Percentiles rank a stretch among this genome's conserved stretches.
Evolutionary conservation across 2,329 filamentous ascomycete species (phyloP).

Genomic region (Penicillium sp.): DNA sequence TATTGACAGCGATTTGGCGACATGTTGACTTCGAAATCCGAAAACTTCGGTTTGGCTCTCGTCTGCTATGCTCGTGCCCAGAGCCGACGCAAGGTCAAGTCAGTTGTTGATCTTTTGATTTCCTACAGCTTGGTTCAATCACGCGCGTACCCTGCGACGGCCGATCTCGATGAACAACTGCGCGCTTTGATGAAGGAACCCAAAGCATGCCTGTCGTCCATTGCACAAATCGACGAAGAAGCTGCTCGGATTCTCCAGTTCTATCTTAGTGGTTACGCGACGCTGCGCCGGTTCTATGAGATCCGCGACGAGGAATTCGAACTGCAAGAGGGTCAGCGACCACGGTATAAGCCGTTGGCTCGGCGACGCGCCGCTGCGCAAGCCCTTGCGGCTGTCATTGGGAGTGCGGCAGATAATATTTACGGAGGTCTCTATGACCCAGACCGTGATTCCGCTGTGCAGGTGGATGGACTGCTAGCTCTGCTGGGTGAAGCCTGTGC

Average conservation of each 20-base stretch:
- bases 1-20: conserved; percentile 73
- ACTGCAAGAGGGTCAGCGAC: conserved; percentile 39
- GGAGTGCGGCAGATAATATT: conserved; percentile 85
- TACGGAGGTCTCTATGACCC: conserved; percentile 86
- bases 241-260: conserved; percentile 81
- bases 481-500: conserved; percentile 80
- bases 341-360: conserved; percentile 54
- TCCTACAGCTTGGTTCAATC: conserved; percentile 86
- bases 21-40: conserved; percentile 67
- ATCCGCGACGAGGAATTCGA: conserved; percentile 69
- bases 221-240: conserved; percentile 73
- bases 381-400: conserved; percentile 77
- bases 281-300: conserved; percentile 84
- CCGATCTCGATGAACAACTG: conserved; percentile 72
- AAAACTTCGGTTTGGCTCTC: conserved; percentile 80
- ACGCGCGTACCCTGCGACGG: conserved; percentile 69
- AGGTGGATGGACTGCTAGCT: conserved; percentile 80
- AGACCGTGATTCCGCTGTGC: conserved; percentile 75
- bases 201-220: conserved; percentile 66
- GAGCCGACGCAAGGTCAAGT: conserved; percentile 72
- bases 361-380: conserved; percentile 69
- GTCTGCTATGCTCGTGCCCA: conserved; percentile 91
- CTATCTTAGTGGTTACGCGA: conserved; percentile 88
- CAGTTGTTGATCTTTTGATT: conserved; percentile 82
- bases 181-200: conserved; percentile 69